Base-by-base conservation (phyloP, 176 grass and related monocot species). In the Oryza glaberrima region DNA sequence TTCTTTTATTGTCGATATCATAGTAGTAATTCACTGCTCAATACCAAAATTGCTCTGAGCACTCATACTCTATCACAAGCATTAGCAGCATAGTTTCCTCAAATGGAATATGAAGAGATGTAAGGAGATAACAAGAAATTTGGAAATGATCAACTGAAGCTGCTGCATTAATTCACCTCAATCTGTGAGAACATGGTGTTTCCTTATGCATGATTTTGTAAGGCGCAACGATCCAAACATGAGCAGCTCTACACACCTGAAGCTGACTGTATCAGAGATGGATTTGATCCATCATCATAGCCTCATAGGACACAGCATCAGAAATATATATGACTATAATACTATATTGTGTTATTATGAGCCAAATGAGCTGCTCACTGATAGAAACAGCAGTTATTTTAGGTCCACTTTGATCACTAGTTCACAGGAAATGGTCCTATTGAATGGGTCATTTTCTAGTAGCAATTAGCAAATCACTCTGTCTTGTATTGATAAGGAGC, bases 41-140 rank as follows among this genome's bases (percentile, higher is more conserved):
- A 70, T 22, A 16, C n/a, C 19, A 71, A 41, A 67, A n/a, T 58
- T 28, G 14, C 26, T 80, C 45, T 51, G 30, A 70, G 66, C 65
- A 80, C 65, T 67, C 22, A 52, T 0, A 7, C 47, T 56, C 7
- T 4, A 12, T 7, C 20, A 5, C 23, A 54, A 52, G 47, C 45
- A 51, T 69, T 80, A 52, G 19, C 65, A 69, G 45, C 11, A 69
- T 44, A 54, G 12, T n/a, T 81, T 61, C 58, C 20, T 23, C 58
- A 23, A 2, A 60, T 9, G 19, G 17, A 63, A 3, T 63, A 63
- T 22, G 4, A 4, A 63, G 7, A 61, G 19, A 23, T 63, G 58
- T 63, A 63, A 63, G 58, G 58, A 11, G 58, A 63, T 63, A 10
- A 1, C 9, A 20, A 23, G 9, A 23, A 63, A 11, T 63, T 63